Percentiles rank a stretch among this genome's conserved stretches.
phyloP scores from a whole-genome alignment of 2,329 filamentous ascomycete genomes.

The Aspergillus tamarii region DNA sequence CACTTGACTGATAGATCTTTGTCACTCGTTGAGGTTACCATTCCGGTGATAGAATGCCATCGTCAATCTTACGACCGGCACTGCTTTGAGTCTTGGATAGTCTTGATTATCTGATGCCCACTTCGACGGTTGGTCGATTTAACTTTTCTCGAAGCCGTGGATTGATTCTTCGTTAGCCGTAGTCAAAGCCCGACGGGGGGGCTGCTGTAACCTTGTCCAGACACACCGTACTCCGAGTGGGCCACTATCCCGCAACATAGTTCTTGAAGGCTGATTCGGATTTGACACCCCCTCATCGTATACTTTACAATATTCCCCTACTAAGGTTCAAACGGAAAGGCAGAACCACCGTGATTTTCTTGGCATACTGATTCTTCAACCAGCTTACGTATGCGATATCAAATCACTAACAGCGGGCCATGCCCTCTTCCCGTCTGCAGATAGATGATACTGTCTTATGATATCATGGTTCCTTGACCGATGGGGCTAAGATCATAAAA shows the following conservation, averaged over 20 bases:
- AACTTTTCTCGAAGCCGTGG: not conserved
- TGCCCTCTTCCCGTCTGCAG: not conserved
- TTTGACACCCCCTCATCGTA: not conserved
- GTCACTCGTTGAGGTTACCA: not conserved
- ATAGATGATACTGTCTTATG: conserved; percentile 3
- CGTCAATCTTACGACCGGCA: not conserved
- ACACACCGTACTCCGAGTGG: not conserved
- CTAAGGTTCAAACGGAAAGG: not conserved
- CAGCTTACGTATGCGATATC: conserved; percentile 17
- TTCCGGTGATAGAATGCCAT: not conserved
- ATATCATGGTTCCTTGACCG: not conserved
- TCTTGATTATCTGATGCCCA: not conserved
- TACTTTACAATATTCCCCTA: not conserved
- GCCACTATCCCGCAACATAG: not conserved
- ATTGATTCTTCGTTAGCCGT: not conserved
- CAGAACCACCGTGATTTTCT: conserved; percentile 6
- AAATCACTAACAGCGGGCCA: not conserved
- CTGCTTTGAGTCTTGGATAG: not conserved
- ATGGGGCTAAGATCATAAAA: not conserved
- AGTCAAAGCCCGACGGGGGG: not conserved
- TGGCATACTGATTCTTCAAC: conserved; percentile 10
- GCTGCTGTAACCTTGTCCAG: not conserved
- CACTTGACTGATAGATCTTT: not conserved
- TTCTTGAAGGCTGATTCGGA: not conserved
- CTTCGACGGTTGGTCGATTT: not conserved